Conservation (phyloP, 2,329 filamentous ascomycete genomes). For the Aspergillus awamori region DNA sequence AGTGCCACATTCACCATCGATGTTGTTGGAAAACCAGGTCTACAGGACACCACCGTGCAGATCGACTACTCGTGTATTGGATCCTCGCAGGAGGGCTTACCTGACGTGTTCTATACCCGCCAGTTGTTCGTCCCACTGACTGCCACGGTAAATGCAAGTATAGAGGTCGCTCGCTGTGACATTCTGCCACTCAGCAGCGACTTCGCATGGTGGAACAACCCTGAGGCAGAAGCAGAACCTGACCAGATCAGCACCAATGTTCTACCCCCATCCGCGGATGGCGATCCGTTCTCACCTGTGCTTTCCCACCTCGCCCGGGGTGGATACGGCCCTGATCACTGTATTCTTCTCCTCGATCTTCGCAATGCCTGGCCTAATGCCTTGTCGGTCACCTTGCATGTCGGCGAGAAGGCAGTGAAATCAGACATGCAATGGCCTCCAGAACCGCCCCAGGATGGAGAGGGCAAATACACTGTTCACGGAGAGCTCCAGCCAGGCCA, state of each 20-base stretch:
- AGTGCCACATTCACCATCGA: slow-evolving; percentile 78
- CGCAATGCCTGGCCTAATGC: slow-evolving; percentile 88
- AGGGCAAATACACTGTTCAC: slow-evolving; percentile 36
- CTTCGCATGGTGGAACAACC: slow-evolving; percentile 64
- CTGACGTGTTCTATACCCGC: slow-evolving; percentile 78
- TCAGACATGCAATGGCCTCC: background rate
- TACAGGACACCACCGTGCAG: slow-evolving; percentile 77
- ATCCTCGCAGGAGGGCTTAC: slow-evolving; percentile 66
- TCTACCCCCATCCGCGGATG: slow-evolving; percentile 29
- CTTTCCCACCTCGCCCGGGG: slow-evolving; percentile 47
- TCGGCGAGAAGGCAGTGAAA: slow-evolving; percentile 36
- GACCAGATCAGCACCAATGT: slow-evolving; percentile 12
- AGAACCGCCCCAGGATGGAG: slow-evolving; percentile 17
- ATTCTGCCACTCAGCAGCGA: slow-evolving; percentile 71
- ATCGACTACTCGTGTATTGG: slow-evolving; percentile 87
- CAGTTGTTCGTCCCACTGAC: slow-evolving; percentile 79
- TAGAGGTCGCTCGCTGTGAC: slow-evolving; percentile 80
- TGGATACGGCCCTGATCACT: slow-evolving; percentile 63
- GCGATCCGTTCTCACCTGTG: slow-evolving; percentile 50
- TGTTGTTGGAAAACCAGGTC: slow-evolving; percentile 80
- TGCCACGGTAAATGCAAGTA: slow-evolving; percentile 87
- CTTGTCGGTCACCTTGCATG: slow-evolving; percentile 66
- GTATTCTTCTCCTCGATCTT: slow-evolving; percentile 78
- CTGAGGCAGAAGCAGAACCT: slow-evolving; percentile 14
- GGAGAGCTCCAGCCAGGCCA: slow-evolving; percentile 60